phyloP scores from a whole-genome alignment of 2,329 filamentous ascomycete genomes.

The Myotisia sp. region DNA sequence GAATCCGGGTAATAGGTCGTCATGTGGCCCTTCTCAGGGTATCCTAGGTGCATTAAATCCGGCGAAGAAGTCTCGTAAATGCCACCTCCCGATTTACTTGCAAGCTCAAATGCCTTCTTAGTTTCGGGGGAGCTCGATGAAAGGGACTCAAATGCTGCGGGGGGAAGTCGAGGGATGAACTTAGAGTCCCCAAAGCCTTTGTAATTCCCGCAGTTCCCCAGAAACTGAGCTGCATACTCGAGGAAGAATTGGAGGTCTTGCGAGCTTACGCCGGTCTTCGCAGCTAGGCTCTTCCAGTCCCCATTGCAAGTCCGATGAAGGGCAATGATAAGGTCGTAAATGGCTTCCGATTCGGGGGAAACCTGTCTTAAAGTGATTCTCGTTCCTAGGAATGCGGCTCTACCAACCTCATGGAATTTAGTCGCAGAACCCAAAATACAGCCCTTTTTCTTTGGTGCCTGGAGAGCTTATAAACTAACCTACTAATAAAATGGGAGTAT shows the following conservation, averaged over 20 bases:
- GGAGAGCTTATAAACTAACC: slow-evolving; percentile 37
- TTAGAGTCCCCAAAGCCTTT: slow-evolving; percentile 79
- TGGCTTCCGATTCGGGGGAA: slow-evolving; percentile 65
- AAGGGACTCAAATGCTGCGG: slow-evolving; percentile 50
- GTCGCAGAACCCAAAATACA: neutral
- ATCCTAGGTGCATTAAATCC: slow-evolving; percentile 60
- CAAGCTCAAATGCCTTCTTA: slow-evolving; percentile 50
- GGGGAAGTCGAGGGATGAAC: slow-evolving; percentile 58
- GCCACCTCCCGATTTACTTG: slow-evolving; percentile 42
- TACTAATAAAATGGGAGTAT: slow-evolving; percentile 82
- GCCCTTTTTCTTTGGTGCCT: neutral
- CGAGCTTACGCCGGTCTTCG: slow-evolving; percentile 49
- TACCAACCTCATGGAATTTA: too few species aligned
- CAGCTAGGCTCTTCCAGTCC: slow-evolving; percentile 54
- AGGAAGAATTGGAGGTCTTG: slow-evolving; percentile 55
- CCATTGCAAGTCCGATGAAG: slow-evolving; percentile 53
- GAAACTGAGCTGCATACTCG: slow-evolving; percentile 63
- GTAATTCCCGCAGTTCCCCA: slow-evolving; percentile 72
- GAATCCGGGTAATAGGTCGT: slow-evolving; percentile 73
- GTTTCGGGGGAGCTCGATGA: slow-evolving; percentile 47
- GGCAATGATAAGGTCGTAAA: slow-evolving; percentile 66
- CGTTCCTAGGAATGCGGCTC: slow-evolving; percentile 62
- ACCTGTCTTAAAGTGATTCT: slow-evolving; percentile 68
- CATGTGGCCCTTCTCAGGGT: slow-evolving; percentile 59
- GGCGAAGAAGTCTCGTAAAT: slow-evolving; percentile 55